A percentile compares a stretch with the other conserved stretches of the same genome.
These are phyloP conservation scores for Isabelozyma gotoi DNA, from an alignment of 805 yeast species.

Conservation along the genomic window DNA sequence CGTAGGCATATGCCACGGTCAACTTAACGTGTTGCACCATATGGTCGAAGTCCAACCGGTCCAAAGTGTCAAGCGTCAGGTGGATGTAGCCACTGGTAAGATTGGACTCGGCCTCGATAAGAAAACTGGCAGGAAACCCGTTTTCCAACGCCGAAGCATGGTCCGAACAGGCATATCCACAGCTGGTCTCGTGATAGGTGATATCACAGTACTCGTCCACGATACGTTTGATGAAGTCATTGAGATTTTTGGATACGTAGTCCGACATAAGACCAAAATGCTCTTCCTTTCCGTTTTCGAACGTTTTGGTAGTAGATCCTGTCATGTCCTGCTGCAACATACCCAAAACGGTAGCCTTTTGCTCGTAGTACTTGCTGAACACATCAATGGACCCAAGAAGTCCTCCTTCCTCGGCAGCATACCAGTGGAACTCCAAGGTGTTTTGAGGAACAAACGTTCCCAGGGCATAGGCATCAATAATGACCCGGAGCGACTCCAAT, in stretches of 20 bases:
- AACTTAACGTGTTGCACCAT: conserved; percentile 79
- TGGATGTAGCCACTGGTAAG: conserved; percentile 72
- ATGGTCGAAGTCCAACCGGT: conserved; percentile 73
- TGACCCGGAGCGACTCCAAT: conserved; percentile 69
- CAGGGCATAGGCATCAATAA: conserved; percentile 36
- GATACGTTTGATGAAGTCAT: conserved; percentile 59
- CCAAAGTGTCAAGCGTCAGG: conserved; percentile 75
- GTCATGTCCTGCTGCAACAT: conserved; percentile 97
- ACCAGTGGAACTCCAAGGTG: conserved; percentile 89
- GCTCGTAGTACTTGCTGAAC: conserved; percentile 51
- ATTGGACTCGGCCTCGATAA: conserved; percentile 72
- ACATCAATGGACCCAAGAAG: conserved; percentile 82
- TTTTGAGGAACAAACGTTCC: conserved; percentile 56
- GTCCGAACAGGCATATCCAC: conserved; percentile 94
- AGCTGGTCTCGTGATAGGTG: conserved; percentile 69
- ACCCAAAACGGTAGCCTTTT: conserved; percentile 59
- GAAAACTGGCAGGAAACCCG: conserved; percentile 84
- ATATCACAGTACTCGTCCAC: conserved; percentile 64
- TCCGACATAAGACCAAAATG: conserved; percentile 82
- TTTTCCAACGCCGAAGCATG: conserved; percentile 81
- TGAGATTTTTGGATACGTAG: conserved; percentile 55
- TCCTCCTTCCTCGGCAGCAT: conserved; percentile 94
- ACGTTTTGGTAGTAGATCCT: conserved; percentile 61
- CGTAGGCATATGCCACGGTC: conserved; percentile 70
- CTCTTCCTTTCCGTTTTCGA: conserved; percentile 52